Evolutionary conservation across 1,284 basidiomycete species (phyloP).

Genomic region (Cryptococcus sp.): DNA sequence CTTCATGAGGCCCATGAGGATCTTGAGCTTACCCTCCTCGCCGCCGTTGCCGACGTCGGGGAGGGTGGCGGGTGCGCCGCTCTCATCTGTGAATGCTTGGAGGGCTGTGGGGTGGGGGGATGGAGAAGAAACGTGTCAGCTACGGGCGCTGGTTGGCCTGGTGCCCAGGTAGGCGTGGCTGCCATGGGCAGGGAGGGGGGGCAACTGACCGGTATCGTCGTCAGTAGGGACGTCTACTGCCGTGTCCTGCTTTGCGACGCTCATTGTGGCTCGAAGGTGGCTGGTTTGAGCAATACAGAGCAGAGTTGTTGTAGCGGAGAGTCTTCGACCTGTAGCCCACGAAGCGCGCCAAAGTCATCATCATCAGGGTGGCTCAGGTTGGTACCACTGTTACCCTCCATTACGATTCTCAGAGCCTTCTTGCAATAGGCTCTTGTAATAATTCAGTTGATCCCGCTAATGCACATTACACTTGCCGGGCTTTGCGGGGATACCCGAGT

Average conservation of each 20-base stretch:
- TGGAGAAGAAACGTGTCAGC: background rate
- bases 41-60: constrained; percentile 69
- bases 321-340: too few species aligned
- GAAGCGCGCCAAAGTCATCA: too few species aligned
- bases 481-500: background rate
- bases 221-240: constrained; percentile 32
- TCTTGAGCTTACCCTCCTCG: constrained; percentile 84
- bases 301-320: too few species aligned
- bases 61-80: constrained; percentile 57
- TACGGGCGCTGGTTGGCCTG: background rate
- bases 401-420: too few species aligned
- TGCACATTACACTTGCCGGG: background rate
- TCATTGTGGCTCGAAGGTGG: constrained; percentile 6
- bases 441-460: background rate
- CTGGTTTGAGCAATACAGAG: background rate
- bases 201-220: constrained; percentile 35
- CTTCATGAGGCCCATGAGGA: constrained; percentile 82
- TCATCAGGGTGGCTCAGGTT: too few species aligned
- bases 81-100: constrained; percentile 44
- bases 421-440: too few species aligned
- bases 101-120: constrained; percentile 17
- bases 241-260: constrained; percentile 15
- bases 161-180: background rate
- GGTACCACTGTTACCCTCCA: too few species aligned
- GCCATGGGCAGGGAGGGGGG: background rate